Base-by-base conservation (phyloP, 1,284 basidiomycete genomes). In the Heterobasidion parviporum region DNA sequence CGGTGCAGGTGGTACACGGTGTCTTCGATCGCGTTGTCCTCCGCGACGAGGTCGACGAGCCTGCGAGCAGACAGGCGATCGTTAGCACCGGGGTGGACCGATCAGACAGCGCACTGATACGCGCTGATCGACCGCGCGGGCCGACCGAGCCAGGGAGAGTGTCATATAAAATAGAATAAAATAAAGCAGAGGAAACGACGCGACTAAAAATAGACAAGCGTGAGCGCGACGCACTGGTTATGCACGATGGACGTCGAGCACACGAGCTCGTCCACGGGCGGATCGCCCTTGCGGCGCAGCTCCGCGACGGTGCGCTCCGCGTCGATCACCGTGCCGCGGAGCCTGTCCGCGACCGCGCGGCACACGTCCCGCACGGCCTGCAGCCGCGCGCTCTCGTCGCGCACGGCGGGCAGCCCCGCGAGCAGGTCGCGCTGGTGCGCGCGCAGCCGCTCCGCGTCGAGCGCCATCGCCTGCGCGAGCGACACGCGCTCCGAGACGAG, bases 1-100 rank as follows among this genome's bases (percentile, higher is more conserved):
- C 95, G 83, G 56, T 95, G 93, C 53, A 99, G 81, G 68, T 99
- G 95, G 72, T 98, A 99, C 58, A 98, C 89, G 32, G 96, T 96
- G 71, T 99, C 97, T 70, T 98, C 94, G 64, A 99, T 93, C 0
- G 96, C 94, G 64, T 95, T 94, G 70, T 99, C 97, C 69, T 99
- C 97, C n/a, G 97, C 94, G 7, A 98, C 87, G 20, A 99, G 78
- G 67, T 97, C 92, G 61, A 98, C 84, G 26, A 99, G 75, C 70
- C 95, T 98, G 67, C 16, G 49, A 49, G 33, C 18, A 41, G 14
- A 26, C 26, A 26, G 26, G 26, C 41, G 41, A 44, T 44, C 41
- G 6, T 14, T 44, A 16, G 33, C 47, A 57, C 26, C 48, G 20
- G 35, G 38, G 51, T 33, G 38, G 51, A 26, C 26, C 26, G 26